Base-by-base conservation (phyloP, 495 filamentous ascomycete species). In the Penicillium atrosanguineum region DNA sequence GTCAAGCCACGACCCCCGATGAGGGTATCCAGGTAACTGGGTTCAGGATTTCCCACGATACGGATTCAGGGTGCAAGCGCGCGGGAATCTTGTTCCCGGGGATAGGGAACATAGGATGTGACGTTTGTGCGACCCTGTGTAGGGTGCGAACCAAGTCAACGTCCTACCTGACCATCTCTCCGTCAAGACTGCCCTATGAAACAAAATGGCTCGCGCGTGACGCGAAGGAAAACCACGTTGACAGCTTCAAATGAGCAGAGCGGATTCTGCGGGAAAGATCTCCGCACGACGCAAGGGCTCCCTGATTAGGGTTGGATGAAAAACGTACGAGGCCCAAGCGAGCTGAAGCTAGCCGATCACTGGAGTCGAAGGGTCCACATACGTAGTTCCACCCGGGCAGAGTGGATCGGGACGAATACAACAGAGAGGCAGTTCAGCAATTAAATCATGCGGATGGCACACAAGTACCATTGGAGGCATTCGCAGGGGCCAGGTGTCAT, bases 21-120 rank as follows among this genome's bases (percentile, higher is more conserved):
- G 21, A 7, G 11, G 6, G 12, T 55, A 58, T 65, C 63, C 63
- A 63, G 63, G 63, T 60, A 60, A 21, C 46, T 52, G 63, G 63
- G 60, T 60, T 44, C 49, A 20, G 8, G 31, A 51, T 51, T 39
- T 28, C 34, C 37, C 31, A 34, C n/a, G 15, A 9, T 37, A n/a
- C n/a, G 34, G 34, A 11, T 19, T 4, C n/a, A 11, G 19, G 38
- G 6, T 40, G 9, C 6, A 40, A 5, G 39, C 12, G 48, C 38
- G 43, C 26, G 18, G 48, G 7, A n/a, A n/a, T 39, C 15, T 15
- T 3, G 38, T 20, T 20, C 38, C 19, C 37, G 14, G 36, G 4
- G 12, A 14, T n/a, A n/a, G 36, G 36, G 36, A 3, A 38, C 3
- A 14, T 11, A 4, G 15, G 37, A 6, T 16, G 16, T 39, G 37